These are phyloP conservation scores for Tuber calosporum DNA, from an alignment of 495 filamentous ascomycete species.

Conservation along the genomic window DNA sequence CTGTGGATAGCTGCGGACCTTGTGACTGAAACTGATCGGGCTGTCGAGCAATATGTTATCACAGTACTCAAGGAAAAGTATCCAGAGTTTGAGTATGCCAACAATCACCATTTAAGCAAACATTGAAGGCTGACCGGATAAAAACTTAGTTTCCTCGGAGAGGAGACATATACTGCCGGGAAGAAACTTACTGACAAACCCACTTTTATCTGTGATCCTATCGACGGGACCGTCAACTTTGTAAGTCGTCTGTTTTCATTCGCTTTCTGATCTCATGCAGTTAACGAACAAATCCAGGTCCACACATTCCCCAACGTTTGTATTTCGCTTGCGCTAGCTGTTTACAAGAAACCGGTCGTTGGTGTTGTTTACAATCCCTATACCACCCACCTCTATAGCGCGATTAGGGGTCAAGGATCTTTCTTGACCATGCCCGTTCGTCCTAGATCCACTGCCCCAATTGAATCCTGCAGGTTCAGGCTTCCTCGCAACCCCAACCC, in stretches of 20 bases:
- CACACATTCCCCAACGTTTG: constrained; percentile 73
- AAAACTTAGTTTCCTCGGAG: constrained; percentile 58
- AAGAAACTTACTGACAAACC: constrained; percentile 58
- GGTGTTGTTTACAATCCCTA: constrained; percentile 79
- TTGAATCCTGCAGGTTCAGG: constrained; percentile 45
- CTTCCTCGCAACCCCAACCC: constrained; percentile 52
- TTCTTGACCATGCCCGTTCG: constrained; percentile 50
- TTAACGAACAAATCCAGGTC: constrained; percentile 42
- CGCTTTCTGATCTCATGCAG: neutral
- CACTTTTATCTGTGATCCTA: constrained; percentile 84
- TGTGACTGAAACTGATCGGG: constrained; percentile 79
- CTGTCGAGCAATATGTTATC: constrained; percentile 69
- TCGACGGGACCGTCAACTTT: constrained; percentile 87
- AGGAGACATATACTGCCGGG: constrained; percentile 73
- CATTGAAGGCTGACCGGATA: constrained; percentile 14
- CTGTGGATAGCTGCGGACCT: constrained; percentile 60
- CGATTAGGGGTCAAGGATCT: constrained; percentile 61
- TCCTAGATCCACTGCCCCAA: constrained; percentile 43
- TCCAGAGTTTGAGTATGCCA: constrained; percentile 54
- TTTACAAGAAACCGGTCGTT: constrained; percentile 57
- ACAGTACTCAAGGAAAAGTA: constrained; percentile 56
- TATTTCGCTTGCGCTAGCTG: constrained; percentile 71
- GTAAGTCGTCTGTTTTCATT: constrained; percentile 23
- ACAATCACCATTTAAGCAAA: neutral
- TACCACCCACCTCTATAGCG: constrained; percentile 48